These are phyloP conservation scores for Fusarium siculi DNA, from an alignment of 2,329 filamentous ascomycete genomes.

Conservation along the genomic window DNA sequence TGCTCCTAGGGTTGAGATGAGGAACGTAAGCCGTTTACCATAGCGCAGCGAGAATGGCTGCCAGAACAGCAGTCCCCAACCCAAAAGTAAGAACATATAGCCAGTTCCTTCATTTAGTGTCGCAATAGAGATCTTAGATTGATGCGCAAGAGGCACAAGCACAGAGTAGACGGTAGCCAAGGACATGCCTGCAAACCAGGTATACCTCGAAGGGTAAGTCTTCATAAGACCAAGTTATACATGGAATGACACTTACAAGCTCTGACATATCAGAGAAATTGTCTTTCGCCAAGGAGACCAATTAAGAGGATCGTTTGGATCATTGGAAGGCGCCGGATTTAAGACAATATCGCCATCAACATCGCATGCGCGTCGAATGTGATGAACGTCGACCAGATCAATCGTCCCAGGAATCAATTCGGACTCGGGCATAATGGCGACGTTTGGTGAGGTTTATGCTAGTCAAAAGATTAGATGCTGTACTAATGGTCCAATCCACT, in stretches of 20 bases:
- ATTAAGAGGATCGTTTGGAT: conserved; percentile 65
- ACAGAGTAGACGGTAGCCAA: conserved; percentile 53
- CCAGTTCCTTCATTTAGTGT: conserved; percentile 54
- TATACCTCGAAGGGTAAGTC: conserved; percentile 42
- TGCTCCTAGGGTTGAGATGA: conserved; percentile 49
- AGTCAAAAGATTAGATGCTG: too few species aligned
- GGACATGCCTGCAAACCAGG: conserved; percentile 54
- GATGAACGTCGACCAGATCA: conserved; percentile 53
- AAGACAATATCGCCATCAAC: conserved; percentile 58
- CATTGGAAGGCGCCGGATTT: conserved; percentile 59
- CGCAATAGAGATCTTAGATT: conserved; percentile 46
- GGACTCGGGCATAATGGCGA: too few species aligned
- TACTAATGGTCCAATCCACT: too few species aligned
- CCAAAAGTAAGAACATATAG: conserved; percentile 56
- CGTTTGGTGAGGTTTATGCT: not conserved
- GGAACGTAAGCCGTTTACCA: conserved; percentile 52
- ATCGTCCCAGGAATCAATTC: conserved; percentile 52
- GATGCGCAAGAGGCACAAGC: conserved; percentile 49
- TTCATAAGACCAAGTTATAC: too few species aligned
- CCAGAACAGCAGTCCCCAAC: conserved; percentile 59
- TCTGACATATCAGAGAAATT: conserved; percentile 42
- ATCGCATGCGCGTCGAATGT: conserved; percentile 47
- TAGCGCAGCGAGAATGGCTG: conserved; percentile 60
- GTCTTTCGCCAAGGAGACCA: conserved; percentile 52
- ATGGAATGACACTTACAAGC: conserved; percentile 37